Evolutionary conservation across 768 basidiomycete species (phyloP).

Genomic region (Lactarius sanguifluus): DNA sequence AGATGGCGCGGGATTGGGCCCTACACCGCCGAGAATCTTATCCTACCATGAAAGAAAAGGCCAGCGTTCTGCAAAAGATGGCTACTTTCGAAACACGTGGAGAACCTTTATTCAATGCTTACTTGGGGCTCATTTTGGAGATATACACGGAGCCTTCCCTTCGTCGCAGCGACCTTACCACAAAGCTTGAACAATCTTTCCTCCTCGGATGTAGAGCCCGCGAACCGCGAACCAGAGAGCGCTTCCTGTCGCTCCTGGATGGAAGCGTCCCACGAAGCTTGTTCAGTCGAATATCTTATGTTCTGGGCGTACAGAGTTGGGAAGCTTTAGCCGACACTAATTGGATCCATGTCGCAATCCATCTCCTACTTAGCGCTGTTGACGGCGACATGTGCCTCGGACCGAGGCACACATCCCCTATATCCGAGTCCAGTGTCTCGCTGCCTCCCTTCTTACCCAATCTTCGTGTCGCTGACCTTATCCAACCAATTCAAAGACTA

Average conservation of each 20-base stretch:
- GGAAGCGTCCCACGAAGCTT: conserved; percentile 83
- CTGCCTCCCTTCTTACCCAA: conserved; percentile 42
- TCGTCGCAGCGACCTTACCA: conserved; percentile 90
- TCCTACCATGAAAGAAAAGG: conserved; percentile 95
- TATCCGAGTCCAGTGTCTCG: conserved; percentile 38
- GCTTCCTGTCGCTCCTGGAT: conserved; percentile 89
- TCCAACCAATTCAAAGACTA: conserved; percentile 80
- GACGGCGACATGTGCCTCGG: conserved; percentile 46
- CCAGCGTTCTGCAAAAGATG: conserved; percentile 87
- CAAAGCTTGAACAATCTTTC: conserved; percentile 90
- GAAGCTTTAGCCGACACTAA: conserved; percentile 88
- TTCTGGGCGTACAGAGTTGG: conserved; percentile 94
- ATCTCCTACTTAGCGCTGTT: conserved; percentile 81
- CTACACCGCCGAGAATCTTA: conserved; percentile 79
- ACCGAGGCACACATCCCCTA: conserved; percentile 42
- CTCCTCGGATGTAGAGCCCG: conserved; percentile 86
- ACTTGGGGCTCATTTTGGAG: conserved; percentile 86
- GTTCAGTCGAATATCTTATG: conserved; percentile 79
- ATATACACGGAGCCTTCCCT: conserved; percentile 88
- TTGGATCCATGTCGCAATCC: conserved; percentile 91
- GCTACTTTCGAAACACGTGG: conserved; percentile 74
- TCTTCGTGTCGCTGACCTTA: conserved; percentile 50
- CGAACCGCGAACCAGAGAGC: conserved; percentile 73
- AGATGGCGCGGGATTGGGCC: conserved; percentile 89
- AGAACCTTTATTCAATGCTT: conserved; percentile 77